Evolutionary conservation across 306 rosid species (phyloP), one percentile per base, ranked within the genome.

Genomic region (Prunus dulcis): DNA sequence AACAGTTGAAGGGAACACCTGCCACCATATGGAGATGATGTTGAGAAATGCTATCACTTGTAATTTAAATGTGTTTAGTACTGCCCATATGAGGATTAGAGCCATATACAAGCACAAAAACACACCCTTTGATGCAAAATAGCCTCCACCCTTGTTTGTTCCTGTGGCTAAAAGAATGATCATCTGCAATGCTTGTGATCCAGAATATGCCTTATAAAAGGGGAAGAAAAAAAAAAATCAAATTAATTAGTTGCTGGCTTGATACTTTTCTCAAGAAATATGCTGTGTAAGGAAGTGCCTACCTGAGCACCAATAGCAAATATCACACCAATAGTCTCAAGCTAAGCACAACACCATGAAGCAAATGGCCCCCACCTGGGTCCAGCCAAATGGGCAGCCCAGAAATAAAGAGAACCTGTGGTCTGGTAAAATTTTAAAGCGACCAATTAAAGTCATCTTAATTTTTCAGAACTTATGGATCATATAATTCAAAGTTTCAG

Each of bases 271-370:
- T 12, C 18, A 50, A 50, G 18, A 50, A 15, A 50, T 12, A 50
- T 50, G 55, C 18, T 34, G 8, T 5, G 41, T 50, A 12, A 12
- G 51, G 14, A 47, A 12, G 12, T 10, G 51, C 55, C 23, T 60
- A 75, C 79, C 81, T 77, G 75, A 5, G 81, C 15, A 1, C 81
- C 75, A 12, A 69, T 77, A 12, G 34, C 75, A 77, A 70, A 30
- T n/a, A 72, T 60, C 9, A 70, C 22, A 51, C 76, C 76, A 47
- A 78, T 72, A 4, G 75, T 70, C 53, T 78, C 76, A 25, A 70
- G 70, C 76, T 76, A 70, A 58, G 71, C 81, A 45, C 81, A 70
- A 60, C 81, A 78, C 81, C 81, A 78, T n/a, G 81, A 70, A 9
- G 81, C 81, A 43, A 77, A 77, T 18, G 81, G 81, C 9, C 81